These are phyloP conservation scores for Xylaria flabelliformis DNA, from an alignment of 495 filamentous ascomycete species.

Conservation along the genomic window DNA sequence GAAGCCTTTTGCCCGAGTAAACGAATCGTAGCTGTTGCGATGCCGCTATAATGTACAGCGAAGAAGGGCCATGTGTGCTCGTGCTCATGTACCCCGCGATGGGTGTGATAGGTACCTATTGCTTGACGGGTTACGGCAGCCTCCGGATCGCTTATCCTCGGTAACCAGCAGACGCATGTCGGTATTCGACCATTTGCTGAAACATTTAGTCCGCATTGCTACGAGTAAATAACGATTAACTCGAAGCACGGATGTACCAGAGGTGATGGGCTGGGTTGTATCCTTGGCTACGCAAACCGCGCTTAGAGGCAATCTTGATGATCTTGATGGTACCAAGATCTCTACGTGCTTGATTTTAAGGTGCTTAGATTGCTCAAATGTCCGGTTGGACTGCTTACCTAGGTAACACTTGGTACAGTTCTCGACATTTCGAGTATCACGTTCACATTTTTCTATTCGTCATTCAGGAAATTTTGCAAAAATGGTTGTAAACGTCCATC, in stretches of 20 bases:
- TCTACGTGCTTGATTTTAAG: neutral
- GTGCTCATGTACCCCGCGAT: slow-evolving; percentile 11
- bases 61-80: neutral
- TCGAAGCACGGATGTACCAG: neutral
- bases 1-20: slow-evolving; percentile 9
- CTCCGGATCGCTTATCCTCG: slow-evolving; percentile 11
- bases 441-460: neutral
- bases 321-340: neutral
- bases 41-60: neutral
- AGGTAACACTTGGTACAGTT: neutral
- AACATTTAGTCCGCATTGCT: neutral
- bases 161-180: neutral
- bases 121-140: neutral
- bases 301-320: neutral
- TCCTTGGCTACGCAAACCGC: neutral
- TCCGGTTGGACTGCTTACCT: neutral
- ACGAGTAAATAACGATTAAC: neutral
- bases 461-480: neutral
- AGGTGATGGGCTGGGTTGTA: neutral
- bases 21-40: neutral
- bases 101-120: neutral
- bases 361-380: neutral
- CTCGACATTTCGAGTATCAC: neutral
- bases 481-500: neutral
- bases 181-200: neutral